Conservation (phyloP, 257 asterid species). For the Anisodus acutangulus region DNA sequence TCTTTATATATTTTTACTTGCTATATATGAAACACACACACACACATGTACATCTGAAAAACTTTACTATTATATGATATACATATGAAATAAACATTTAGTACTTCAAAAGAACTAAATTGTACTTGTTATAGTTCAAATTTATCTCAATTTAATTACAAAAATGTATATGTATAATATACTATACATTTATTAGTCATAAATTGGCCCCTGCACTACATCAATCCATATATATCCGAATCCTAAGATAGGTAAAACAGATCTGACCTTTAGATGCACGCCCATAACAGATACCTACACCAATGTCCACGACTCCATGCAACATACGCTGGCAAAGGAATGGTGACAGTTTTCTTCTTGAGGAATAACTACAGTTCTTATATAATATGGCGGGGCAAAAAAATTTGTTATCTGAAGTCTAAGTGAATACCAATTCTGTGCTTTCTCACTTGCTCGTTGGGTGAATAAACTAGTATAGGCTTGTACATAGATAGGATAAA, state of each 20-base stretch:
- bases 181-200: neutral
- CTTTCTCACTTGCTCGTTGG: constrained; percentile 13
- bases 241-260: neutral
- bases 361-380: neutral
- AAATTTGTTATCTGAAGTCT: neutral
- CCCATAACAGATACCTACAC: neutral
- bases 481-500: neutral
- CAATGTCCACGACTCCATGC: neutral
- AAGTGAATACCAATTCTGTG: neutral
- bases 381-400: neutral
- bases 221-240: neutral
- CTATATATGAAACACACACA: neutral
- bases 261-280: neutral
- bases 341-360: neutral
- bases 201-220: neutral
- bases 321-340: neutral
- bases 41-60: neutral
- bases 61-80: neutral
- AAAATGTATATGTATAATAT: neutral
- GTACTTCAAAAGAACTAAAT: neutral
- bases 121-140: neutral
- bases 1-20: neutral
- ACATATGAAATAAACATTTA: neutral
- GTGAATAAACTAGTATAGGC: constrained; percentile 9
- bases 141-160: neutral